Conservation (phyloP, 495 filamentous ascomycete species). For the Lophium mytilinum region DNA sequence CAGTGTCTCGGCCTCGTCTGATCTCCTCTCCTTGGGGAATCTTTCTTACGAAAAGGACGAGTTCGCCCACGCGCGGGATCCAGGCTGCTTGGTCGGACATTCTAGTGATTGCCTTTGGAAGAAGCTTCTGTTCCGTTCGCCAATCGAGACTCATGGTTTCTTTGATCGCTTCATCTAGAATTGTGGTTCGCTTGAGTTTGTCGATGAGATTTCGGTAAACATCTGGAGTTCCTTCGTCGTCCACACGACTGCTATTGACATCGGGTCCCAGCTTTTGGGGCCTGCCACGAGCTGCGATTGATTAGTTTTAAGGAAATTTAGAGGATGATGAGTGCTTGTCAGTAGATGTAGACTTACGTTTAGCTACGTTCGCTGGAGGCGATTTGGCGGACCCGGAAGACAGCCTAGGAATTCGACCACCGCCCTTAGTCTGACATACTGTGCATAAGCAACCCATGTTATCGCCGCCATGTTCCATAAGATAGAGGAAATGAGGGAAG, state of each 20-base stretch:
- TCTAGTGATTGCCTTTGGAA: constrained; percentile 25
- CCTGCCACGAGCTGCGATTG: constrained; percentile 19
- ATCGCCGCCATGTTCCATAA: constrained; percentile 42
- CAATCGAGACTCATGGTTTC: constrained; percentile 49
- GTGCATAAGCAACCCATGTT: constrained; percentile 37
- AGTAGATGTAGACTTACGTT: neutral
- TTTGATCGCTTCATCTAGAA: constrained; percentile 38
- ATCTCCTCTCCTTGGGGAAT: constrained; percentile 34
- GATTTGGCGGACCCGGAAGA: neutral
- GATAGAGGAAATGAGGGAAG: constrained; percentile 49
- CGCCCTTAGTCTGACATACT: constrained; percentile 25
- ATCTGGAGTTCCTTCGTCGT: constrained; percentile 46
- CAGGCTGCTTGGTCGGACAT: constrained; percentile 42
- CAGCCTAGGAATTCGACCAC: neutral
- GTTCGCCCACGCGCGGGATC: constrained; percentile 48
- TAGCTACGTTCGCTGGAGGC: neutral
- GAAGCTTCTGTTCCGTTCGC: constrained; percentile 37
- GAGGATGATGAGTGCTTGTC: neutral
- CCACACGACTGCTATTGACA: constrained; percentile 21
- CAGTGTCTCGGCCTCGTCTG: constrained; percentile 27
- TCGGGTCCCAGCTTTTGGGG: constrained; percentile 9
- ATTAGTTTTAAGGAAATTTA: neutral
- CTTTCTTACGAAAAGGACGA: constrained; percentile 46
- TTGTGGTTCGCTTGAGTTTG: constrained; percentile 38
- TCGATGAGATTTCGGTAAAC: constrained; percentile 43